phyloP scores from a whole-genome alignment of 306 rosid genomes.

The Herpetospermum pedunculosum region DNA sequence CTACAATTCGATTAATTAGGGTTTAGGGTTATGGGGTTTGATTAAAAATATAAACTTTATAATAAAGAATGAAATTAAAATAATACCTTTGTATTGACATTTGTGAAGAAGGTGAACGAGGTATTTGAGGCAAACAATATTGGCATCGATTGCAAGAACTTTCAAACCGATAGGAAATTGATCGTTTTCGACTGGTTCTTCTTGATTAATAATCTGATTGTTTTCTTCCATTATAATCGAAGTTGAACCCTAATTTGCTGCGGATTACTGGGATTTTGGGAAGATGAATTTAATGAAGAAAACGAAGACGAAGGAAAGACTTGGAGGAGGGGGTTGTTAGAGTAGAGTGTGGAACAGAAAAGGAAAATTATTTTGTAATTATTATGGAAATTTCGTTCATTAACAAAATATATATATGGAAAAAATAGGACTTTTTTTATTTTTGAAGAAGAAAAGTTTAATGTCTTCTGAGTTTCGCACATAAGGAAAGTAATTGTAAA shows the following conservation, averaged over 20 bases:
- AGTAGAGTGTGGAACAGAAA: neutral
- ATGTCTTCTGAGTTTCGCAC: neutral
- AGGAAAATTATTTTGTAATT: too few species aligned
- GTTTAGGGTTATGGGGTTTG: too few species aligned
- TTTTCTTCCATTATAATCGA: neutral
- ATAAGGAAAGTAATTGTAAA: neutral
- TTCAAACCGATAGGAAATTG: slow-evolving; percentile 9
- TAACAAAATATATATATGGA: neutral
- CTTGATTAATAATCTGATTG: neutral
- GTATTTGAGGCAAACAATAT: slow-evolving; percentile 6
- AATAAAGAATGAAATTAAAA: too few species aligned
- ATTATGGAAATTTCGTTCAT: neutral
- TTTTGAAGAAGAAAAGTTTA: neutral
- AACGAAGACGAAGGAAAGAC: neutral
- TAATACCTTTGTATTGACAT: slow-evolving; percentile 17
- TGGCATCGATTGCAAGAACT: slow-evolving; percentile 16
- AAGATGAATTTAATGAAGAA: too few species aligned
- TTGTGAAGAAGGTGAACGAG: neutral
- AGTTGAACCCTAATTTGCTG: neutral
- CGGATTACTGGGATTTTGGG: neutral
- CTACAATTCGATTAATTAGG: neutral
- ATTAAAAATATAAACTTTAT: too few species aligned
- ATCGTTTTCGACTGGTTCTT: neutral
- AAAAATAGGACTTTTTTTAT: neutral
- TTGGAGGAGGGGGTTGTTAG: neutral